A percentile compares a stretch with the other conserved stretches of the same genome.
phyloP scores from a whole-genome alignment of 2,329 filamentous ascomycete species.

The Curvularia sp. region DNA sequence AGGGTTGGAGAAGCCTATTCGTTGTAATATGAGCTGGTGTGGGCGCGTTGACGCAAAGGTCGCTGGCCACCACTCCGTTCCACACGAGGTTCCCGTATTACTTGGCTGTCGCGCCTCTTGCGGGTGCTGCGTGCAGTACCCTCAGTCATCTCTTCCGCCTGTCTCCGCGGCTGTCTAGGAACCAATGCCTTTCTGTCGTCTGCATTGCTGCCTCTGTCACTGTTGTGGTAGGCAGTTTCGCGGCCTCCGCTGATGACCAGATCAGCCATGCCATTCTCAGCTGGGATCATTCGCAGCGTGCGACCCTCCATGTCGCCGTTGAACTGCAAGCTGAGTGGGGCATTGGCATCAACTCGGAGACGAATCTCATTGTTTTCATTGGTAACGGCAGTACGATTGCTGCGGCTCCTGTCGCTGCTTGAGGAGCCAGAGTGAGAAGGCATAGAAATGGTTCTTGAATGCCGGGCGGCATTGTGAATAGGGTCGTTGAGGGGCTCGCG shows the following conservation, averaged over 20 bases:
- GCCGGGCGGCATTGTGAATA: slow-evolving; percentile 41
- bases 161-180: slow-evolving; percentile 32
- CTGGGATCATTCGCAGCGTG: slow-evolving; percentile 43
- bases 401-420: slow-evolving; percentile 40
- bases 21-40: slow-evolving; percentile 25
- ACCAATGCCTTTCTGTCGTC: slow-evolving; percentile 30
- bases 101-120: slow-evolving; percentile 33
- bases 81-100: slow-evolving; percentile 16
- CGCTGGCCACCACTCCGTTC: slow-evolving; percentile 29
- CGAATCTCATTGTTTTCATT: slow-evolving; percentile 45
- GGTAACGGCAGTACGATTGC: slow-evolving; percentile 39
- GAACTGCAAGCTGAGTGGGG: slow-evolving; percentile 44
- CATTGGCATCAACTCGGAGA: slow-evolving; percentile 45
- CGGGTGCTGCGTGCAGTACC: slow-evolving; percentile 38
- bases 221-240: slow-evolving; percentile 18
- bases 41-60: slow-evolving; percentile 32
- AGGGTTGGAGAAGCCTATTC: slow-evolving; percentile 18
- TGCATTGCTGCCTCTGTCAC: slow-evolving; percentile 38
- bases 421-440: slow-evolving; percentile 42
- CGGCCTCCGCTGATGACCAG: slow-evolving; percentile 43
- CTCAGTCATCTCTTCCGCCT: slow-evolving; percentile 42
- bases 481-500: slow-evolving; percentile 37
- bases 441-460: slow-evolving; percentile 36
- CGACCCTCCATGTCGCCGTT: slow-evolving; percentile 51
- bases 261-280: slow-evolving; percentile 48